Conservation (phyloP, 208 protist species). For the Leishmania turanica region DNA sequence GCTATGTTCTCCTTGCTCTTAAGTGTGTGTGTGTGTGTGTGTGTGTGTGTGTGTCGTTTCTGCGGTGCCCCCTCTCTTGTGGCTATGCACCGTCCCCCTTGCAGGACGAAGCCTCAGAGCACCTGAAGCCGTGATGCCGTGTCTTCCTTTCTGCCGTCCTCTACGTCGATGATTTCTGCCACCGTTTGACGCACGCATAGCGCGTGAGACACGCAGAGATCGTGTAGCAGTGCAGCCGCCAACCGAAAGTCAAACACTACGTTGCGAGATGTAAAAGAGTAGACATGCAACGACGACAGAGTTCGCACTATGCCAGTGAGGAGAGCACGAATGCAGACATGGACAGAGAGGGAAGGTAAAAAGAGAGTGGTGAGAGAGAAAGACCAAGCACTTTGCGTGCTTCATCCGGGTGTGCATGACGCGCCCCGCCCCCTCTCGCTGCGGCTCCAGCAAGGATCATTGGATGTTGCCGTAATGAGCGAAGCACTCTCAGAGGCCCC, state of each 20-base stretch:
- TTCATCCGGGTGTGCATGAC: neutral
- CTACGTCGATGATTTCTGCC: neutral
- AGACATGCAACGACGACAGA: neutral
- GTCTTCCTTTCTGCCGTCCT: neutral
- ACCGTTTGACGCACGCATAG: neutral
- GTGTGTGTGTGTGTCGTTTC: neutral
- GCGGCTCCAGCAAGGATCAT: neutral
- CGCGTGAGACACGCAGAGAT: neutral
- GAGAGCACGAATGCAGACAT: neutral
- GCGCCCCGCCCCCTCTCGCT: neutral
- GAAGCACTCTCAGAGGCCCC: neutral
- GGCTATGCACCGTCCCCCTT: neutral
- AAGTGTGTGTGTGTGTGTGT: no score
- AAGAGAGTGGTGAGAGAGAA: neutral
- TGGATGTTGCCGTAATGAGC: neutral
- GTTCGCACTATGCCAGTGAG: neutral
- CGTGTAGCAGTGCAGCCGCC: neutral
- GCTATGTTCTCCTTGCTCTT: neutral
- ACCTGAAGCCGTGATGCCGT: neutral
- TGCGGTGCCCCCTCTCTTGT: neutral
- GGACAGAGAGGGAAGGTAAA: neutral
- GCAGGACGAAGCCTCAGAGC: neutral
- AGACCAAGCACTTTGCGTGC: neutral
- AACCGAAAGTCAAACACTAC: neutral
- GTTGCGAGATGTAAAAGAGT: neutral